Evolutionary conservation across 495 filamentous ascomycete genomes (phyloP).

Genomic region (Penicillium bialowiezense): DNA sequence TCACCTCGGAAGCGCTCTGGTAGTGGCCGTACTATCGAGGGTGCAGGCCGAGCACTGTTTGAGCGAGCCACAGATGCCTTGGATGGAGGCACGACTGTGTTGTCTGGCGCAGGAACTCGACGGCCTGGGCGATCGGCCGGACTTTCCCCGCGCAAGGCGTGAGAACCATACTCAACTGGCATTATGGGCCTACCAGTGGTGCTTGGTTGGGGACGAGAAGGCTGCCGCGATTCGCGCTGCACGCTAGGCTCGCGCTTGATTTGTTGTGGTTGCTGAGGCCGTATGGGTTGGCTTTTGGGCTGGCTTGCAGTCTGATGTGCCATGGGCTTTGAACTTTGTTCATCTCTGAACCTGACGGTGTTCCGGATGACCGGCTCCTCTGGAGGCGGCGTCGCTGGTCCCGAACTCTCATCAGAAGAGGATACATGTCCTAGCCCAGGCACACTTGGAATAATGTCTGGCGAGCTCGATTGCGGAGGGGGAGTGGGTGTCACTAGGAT

Average conservation of each 20-base stretch:
- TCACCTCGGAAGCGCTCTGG: conserved; percentile 2
- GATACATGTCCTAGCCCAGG: conserved; percentile 23
- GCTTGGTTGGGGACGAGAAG: neutral
- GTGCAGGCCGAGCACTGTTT: conserved; percentile 16
- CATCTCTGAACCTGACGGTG: conserved; percentile 2
- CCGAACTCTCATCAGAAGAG: conserved; percentile 40
- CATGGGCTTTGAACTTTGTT: neutral
- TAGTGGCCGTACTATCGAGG: neutral
- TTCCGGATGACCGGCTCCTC: conserved; percentile 21
- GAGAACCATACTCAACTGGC: conserved; percentile 4
- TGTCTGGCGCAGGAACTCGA: conserved; percentile 7
- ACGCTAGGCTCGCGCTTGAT: neutral
- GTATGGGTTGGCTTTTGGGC: conserved; percentile 6
- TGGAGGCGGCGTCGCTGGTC: conserved; percentile 32
- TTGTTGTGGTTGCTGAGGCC: conserved; percentile 2
- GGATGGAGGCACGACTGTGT: neutral
- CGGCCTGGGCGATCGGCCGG: conserved; percentile 3
- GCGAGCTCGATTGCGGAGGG: conserved; percentile 14
- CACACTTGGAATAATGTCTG: conserved; percentile 9
- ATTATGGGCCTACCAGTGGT: neutral
- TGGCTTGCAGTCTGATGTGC: conserved; percentile 11
- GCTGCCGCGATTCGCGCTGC: neutral
- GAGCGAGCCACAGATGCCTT: conserved; percentile 15
- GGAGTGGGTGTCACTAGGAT: conserved; percentile 33
- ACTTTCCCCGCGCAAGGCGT: neutral